These are phyloP conservation scores for Recurvomyces mirabilis DNA, from an alignment of 495 filamentous ascomycete genomes.

Conservation along the genomic window DNA sequence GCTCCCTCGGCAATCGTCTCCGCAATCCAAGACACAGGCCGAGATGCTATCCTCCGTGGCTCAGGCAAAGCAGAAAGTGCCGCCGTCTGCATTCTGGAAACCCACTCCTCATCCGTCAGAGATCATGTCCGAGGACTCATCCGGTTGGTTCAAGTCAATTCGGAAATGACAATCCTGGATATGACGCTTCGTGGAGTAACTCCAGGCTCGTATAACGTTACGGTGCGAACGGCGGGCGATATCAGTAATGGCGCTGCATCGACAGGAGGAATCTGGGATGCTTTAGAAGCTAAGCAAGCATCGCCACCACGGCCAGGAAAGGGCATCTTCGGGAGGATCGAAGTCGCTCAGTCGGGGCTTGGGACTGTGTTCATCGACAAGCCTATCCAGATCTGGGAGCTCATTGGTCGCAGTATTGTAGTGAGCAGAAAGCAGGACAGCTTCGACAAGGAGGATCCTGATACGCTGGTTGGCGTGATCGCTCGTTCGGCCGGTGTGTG, in stretches of 20 bases:
- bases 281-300: slow-evolving; percentile 39
- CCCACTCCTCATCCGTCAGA: slow-evolving; percentile 40
- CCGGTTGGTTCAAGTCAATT: slow-evolving; percentile 34
- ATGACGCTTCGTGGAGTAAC: slow-evolving; percentile 76
- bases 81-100: slow-evolving; percentile 94
- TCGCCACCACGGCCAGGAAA: slow-evolving; percentile 36
- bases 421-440: slow-evolving; percentile 44
- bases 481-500: slow-evolving; percentile 90
- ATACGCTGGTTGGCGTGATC: slow-evolving; percentile 84
- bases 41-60: slow-evolving; percentile 88
- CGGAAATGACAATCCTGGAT: slow-evolving; percentile 68
- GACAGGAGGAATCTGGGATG: slow-evolving; percentile 73
- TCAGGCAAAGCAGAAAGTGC: slow-evolving; percentile 82
- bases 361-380: slow-evolving; percentile 70
- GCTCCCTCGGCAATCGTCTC: slow-evolving; percentile 79
- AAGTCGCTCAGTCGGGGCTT: slow-evolving; percentile 55
- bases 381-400: slow-evolving; percentile 81
- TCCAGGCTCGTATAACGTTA: slow-evolving; percentile 70
- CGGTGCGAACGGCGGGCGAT: slow-evolving; percentile 77
- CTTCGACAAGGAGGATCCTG: slow-evolving; percentile 57
- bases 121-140: slow-evolving; percentile 32
- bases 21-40: slow-evolving; percentile 78
- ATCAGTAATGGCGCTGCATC: slow-evolving; percentile 72
- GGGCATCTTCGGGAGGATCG: slow-evolving; percentile 62
- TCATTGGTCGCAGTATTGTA: slow-evolving; percentile 84